Percentiles rank a stretch among this genome's conserved stretches.
These are phyloP conservation scores for Boletus reticulatus DNA, from an alignment of 768 basidiomycete species.

Conservation along the genomic window DNA sequence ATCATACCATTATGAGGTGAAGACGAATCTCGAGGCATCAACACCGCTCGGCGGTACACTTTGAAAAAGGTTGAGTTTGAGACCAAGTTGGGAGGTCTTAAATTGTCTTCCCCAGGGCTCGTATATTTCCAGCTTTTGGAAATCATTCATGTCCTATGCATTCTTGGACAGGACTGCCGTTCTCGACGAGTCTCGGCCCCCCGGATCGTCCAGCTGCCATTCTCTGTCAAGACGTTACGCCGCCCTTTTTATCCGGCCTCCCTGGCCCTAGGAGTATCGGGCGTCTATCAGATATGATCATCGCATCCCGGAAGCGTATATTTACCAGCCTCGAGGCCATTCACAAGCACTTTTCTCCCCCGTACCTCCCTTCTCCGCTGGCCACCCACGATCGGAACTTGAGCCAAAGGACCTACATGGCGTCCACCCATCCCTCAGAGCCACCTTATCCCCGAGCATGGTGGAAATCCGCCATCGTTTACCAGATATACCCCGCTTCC, in stretches of 20 bases:
- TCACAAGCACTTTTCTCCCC: neutral
- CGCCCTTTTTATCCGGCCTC: neutral
- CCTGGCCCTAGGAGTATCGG: neutral
- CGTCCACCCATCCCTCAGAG: slow-evolving; percentile 1
- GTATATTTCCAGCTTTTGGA: neutral
- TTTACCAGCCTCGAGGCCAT: slow-evolving; percentile 20
- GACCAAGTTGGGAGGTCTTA: slow-evolving; percentile 14
- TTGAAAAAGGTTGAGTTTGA: slow-evolving; percentile 16
- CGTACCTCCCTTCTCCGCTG: slow-evolving; percentile 11
- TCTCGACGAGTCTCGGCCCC: neutral
- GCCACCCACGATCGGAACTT: neutral
- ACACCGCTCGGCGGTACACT: slow-evolving; percentile 9
- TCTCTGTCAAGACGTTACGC: neutral
- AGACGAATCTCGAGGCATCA: slow-evolving; percentile 27
- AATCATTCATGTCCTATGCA: slow-evolving; percentile 9
- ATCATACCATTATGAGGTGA: slow-evolving; percentile 14
- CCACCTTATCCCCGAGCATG: slow-evolving; percentile 36
- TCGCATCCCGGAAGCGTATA: slow-evolving; percentile 2
- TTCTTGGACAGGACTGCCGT: neutral
- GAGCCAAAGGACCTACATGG: slow-evolving; percentile 5
- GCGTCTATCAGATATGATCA: slow-evolving; percentile 16
- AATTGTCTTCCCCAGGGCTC: slow-evolving; percentile 9
- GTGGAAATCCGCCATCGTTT: slow-evolving; percentile 60
- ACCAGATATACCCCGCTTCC: slow-evolving; percentile 71
- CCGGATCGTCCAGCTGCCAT: neutral